Evolutionary conservation across 2,329 filamentous ascomycete genomes (phyloP), one percentile per base, ranked within the genome.

Genomic region (Aspergillus luchuensis): DNA sequence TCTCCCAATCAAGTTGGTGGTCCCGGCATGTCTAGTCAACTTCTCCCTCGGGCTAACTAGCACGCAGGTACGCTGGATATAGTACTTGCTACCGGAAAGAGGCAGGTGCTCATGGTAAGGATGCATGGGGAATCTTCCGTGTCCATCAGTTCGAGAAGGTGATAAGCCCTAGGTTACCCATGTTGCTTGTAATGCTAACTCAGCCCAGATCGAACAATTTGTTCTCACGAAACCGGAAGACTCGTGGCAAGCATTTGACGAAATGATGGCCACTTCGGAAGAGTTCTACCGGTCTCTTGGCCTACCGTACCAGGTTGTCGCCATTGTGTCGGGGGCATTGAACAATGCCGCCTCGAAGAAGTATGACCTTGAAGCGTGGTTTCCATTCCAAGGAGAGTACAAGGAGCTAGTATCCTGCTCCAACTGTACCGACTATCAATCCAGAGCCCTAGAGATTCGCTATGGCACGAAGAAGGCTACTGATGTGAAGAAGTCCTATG

Each of bases 401-500:
- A 98, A 98, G 81, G 95, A 98, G 81, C 86, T 99, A 28, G 95
- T 98, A 54, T 96, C 91, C 19, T 97, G 93, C 85, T 96, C 92
- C 63, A 99, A 99, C 81, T 99, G 95, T 82, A 96, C 92, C 48
- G 94, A 98, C 76, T 98, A 98, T 82, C 95, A 99, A 82, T 92
- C 92, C 23, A 87, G 95, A 59, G 93, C 92, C 68, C 85, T 99
- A 11, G 94, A 98, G 78, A 96, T 99, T 69, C 87, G 95, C 61
- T 97, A 89, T 71, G 94, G 95, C 51, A 84, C 87, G 63, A 98
- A 97, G 85, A 91, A 89, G 74, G 88, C 91, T 77, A 93, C 89
- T 28, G 91, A 93, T 66, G 84, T 85, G 60, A 89, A 89, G 77
- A 99, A 98, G 86, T 89, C 92, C 67, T 99, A 97, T 74, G 93